A percentile compares a stretch with the other conserved stretches of the same genome.
phyloP scores from a whole-genome alignment of 1,284 basidiomycete genomes.

The Trichosporon sp. region DNA sequence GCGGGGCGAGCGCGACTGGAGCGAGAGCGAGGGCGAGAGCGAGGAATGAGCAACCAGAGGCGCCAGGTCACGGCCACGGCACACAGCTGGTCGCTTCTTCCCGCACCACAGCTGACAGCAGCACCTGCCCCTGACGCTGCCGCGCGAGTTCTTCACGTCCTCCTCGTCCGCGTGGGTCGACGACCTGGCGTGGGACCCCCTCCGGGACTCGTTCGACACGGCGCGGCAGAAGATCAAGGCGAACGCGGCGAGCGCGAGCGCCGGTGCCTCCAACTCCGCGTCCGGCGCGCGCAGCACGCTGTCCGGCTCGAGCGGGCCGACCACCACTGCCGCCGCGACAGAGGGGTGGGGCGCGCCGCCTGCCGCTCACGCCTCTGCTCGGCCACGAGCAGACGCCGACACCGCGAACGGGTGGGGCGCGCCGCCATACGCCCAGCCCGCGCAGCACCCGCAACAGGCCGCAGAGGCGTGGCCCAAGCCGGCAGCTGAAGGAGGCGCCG shows the following conservation, averaged over 20 bases:
- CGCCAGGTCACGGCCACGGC: no score
- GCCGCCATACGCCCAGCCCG: background rate
- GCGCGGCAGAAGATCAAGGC: background rate
- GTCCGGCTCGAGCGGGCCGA: background rate
- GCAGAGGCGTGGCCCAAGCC: no score
- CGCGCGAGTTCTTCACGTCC: background rate
- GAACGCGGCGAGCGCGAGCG: background rate
- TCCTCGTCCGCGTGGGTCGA: background rate
- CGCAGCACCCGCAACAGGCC: background rate
- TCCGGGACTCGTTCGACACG: background rate
- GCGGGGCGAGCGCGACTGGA: background rate
- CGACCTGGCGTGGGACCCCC: background rate
- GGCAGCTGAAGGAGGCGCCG: no score
- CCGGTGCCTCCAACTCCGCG: background rate
- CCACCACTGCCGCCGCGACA: background rate
- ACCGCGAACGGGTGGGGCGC: background rate
- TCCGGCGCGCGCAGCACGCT: background rate
- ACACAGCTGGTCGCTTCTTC: no score
- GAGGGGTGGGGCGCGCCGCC: background rate
- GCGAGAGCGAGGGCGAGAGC: background rate
- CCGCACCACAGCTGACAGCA: conserved; percentile 5
- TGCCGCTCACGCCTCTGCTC: background rate
- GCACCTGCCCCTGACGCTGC: background rate
- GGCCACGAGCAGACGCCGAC: no score
- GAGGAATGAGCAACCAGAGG: no score